Base-by-base conservation (phyloP, 1,284 basidiomycete species). In the Phylloporus sp. region DNA sequence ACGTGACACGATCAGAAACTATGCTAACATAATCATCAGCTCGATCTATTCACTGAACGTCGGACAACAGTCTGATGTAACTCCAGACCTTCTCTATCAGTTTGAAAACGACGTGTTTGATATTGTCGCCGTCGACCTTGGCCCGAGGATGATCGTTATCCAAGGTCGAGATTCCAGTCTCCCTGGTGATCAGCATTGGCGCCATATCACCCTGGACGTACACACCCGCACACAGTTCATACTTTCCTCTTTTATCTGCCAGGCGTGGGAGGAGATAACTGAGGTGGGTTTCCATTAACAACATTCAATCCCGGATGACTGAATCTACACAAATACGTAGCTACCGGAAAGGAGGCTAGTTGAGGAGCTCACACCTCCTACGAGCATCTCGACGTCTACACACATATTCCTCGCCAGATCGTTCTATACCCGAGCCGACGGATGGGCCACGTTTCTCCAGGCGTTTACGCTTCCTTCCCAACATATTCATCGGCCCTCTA, bases 401-500 rank as follows among this genome's bases (percentile, higher is more conserved):
- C 55, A 56, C 44, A 10, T 56, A 22, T 17, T 56, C 17, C 12
- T 56, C 10, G 32, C 55, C n/a, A 34, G 29, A 18, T 56, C 55
- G 20, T 56, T 46, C 44, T 32, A 47, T 15, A 34, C 42, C n/a
- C 28, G 12, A 11, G 6, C 17, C 5, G n/a, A n/a, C 8, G 40
- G 54, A 55, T 55, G 54, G 54, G 31, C 28, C 20, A 55, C 54
- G 20, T 34, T 47, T 44, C 13, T 56, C 31, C 55, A 56, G 55
- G 55, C 42, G 5, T 56, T 56, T 26, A 4, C 42, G 24, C 55
- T 56, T 18, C 44, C 31, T 4, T 17, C 10, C 47, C n/a, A 31
- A 34, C 31, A 32, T 11, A 11, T 22, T 28, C 15, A 10, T 56
- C 31, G 31, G 24, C 13, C 13, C 12, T 46, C 55, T 34, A 44